phyloP scores from a whole-genome alignment of 306 rosid genomes.

The Casuarina equisetifolia region DNA sequence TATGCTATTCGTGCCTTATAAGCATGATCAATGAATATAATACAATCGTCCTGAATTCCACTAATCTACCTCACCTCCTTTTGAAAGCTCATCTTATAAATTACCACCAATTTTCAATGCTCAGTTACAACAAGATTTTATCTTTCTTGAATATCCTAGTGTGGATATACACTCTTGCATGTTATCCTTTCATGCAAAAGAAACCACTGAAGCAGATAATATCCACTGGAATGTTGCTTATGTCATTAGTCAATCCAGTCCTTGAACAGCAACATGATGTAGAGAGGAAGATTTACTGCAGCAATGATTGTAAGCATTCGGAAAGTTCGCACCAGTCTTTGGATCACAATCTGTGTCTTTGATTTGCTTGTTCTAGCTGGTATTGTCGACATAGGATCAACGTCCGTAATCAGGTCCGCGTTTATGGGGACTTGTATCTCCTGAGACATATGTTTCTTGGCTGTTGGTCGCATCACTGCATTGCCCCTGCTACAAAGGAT shows the following conservation, averaged over 20 bases:
- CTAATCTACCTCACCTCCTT: not conserved
- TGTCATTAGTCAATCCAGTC: constrained; percentile 75
- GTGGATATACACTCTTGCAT: not conserved
- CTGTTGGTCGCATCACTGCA: constrained; percentile 66
- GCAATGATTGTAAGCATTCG: constrained; percentile 57
- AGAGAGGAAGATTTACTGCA: constrained; percentile 75
- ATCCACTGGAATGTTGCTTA: not conserved
- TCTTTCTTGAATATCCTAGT: not conserved
- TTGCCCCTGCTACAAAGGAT: constrained; percentile 53
- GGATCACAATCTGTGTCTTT: constrained; percentile 46
- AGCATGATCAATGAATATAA: not conserved
- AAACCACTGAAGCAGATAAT: constrained; percentile 15
- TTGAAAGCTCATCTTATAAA: not conserved
- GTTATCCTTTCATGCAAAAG: not conserved
- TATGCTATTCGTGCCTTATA: not conserved
- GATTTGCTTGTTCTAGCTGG: constrained; percentile 56
- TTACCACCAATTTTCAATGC: not conserved
- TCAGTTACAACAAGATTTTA: not conserved
- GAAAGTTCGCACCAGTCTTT: constrained; percentile 59
- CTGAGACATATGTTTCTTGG: constrained; percentile 47
- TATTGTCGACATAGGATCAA: constrained; percentile 44
- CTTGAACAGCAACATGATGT: constrained; percentile 78
- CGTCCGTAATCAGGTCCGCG: constrained; percentile 45
- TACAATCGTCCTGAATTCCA: not conserved
- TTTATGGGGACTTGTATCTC: constrained; percentile 50